Evolutionary conservation across 1,139 yeast genomes (phyloP).

Genomic region (Geotrichum fermentans): DNA sequence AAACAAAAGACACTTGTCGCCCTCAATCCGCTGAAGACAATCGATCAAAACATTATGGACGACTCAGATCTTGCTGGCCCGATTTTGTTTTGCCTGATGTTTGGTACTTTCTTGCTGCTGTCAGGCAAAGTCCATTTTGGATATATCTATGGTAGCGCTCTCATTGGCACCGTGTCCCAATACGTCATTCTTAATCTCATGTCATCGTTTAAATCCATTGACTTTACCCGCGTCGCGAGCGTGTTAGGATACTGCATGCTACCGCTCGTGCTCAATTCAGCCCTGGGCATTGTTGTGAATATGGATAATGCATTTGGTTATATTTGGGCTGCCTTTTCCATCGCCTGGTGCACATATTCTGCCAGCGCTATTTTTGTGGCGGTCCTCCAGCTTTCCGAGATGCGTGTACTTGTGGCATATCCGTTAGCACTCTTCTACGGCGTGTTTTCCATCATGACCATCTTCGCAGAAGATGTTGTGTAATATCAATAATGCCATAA

Average conservation of each 20-base stretch:
- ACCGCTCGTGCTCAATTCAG: slow-evolving; percentile 80
- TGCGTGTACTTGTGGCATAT: slow-evolving; percentile 86
- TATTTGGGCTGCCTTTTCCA: slow-evolving; percentile 59
- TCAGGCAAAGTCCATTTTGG: slow-evolving; percentile 96
- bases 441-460: slow-evolving; percentile 93
- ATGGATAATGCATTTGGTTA: slow-evolving; percentile 77
- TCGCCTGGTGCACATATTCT: slow-evolving; percentile 91
- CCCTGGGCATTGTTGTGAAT: slow-evolving; percentile 62
- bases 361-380: slow-evolving; percentile 92
- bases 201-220: slow-evolving; percentile 56
- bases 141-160: slow-evolving; percentile 91
- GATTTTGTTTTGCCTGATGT: slow-evolving; percentile 75
- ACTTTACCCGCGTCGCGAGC: slow-evolving; percentile 73
- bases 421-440: slow-evolving; percentile 90
- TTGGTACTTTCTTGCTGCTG: slow-evolving; percentile 76
- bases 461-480: slow-evolving; percentile 57
- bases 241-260: slow-evolving; percentile 90
- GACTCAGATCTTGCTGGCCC: slow-evolving; percentile 97
- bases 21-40: slow-evolving; percentile 64
- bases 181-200: slow-evolving; percentile 81
- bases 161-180: slow-evolving; percentile 81
- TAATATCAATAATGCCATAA: background rate
- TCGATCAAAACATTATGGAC: slow-evolving; percentile 71
- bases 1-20: slow-evolving; percentile 82
- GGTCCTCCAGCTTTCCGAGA: slow-evolving; percentile 75